A percentile compares a stretch with the other conserved stretches of the same genome.
phyloP scores from a whole-genome alignment of 164 flowering plant genomes.

The Warburgia ugandensis region DNA sequence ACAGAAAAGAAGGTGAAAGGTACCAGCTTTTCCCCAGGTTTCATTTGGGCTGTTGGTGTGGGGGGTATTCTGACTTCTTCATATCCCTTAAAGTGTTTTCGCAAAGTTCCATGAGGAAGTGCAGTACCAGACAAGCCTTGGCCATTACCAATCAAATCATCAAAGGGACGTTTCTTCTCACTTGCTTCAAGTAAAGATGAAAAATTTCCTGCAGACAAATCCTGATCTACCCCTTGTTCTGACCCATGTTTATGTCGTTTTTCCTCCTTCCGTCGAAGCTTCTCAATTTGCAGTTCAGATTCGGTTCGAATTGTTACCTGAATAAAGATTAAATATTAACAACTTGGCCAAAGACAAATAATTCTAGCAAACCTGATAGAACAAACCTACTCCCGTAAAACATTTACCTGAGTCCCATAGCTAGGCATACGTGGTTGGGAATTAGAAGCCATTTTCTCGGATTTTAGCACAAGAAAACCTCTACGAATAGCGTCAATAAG shows the following conservation, averaged over 20 bases:
- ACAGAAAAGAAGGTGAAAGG: slow-evolving; percentile 2
- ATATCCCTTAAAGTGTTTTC: slow-evolving; percentile 86
- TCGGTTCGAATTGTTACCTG: slow-evolving; percentile 96
- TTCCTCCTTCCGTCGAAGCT: slow-evolving; percentile 95
- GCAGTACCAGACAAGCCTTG: slow-evolving; percentile 51
- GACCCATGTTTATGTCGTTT: slow-evolving; percentile 65
- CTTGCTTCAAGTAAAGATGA: slow-evolving; percentile 88
- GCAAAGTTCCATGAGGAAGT: slow-evolving; percentile 88
- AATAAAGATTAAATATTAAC: slow-evolving; percentile 5
- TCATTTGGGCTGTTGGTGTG: slow-evolving; percentile 81
- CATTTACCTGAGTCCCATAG: slow-evolving; percentile 87
- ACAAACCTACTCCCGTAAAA: not conserved
- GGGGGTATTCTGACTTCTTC: slow-evolving; percentile 93
- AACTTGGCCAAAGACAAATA: not conserved
- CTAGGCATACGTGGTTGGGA: slow-evolving; percentile 82
- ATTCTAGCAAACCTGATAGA: not conserved
- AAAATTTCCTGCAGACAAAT: slow-evolving; percentile 48
- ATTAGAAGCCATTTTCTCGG: slow-evolving; percentile 56
- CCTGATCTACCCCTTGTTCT: slow-evolving; percentile 57
- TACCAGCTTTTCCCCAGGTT: slow-evolving; percentile 97
- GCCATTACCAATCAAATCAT: slow-evolving; percentile 74
- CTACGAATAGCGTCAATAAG: slow-evolving; percentile 72
- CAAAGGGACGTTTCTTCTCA: slow-evolving; percentile 61
- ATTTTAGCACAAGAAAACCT: slow-evolving; percentile 55
- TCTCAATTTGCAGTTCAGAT: slow-evolving; percentile 74